A percentile compares a stretch with the other conserved stretches of the same genome.
Conservation (phyloP, 2,329 filamentous ascomycete species). For the Drechslerella dactyloides region DNA sequence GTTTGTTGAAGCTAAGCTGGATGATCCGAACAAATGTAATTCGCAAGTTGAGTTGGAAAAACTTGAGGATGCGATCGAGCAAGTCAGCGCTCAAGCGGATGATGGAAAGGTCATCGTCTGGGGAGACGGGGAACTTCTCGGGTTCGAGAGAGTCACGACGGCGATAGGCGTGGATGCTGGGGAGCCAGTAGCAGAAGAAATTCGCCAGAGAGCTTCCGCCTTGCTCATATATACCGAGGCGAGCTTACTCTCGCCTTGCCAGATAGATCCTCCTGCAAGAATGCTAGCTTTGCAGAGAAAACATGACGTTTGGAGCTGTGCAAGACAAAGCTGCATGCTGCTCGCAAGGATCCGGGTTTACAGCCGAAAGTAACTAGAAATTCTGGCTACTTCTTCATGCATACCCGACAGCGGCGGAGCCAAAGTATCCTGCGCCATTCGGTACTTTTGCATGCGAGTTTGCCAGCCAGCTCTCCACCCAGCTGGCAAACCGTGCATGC, state of each 20-base stretch:
- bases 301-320: constrained; percentile 49
- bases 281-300: constrained; percentile 20
- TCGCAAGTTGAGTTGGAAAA: background rate
- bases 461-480: constrained; percentile 16
- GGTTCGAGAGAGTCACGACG: constrained; percentile 4
- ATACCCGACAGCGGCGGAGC: constrained; percentile 15
- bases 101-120: constrained; percentile 7
- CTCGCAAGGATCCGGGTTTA: constrained; percentile 35
- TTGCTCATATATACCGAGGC: constrained; percentile 44
- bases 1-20: background rate
- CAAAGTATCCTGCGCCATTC: constrained; percentile 35
- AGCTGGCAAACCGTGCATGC: constrained; percentile 48
- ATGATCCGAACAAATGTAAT: background rate
- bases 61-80: background rate
- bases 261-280: constrained; percentile 15
- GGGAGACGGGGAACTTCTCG: background rate
- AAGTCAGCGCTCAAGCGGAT: constrained; percentile 2
- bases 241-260: constrained; percentile 35
- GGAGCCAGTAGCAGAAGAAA: background rate
- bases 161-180: constrained; percentile 5
- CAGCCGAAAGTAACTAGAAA: constrained; percentile 35
- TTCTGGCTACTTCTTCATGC: constrained; percentile 41
- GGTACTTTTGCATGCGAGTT: constrained; percentile 23
- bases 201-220: constrained; percentile 15
- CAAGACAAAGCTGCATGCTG: constrained; percentile 42